These are phyloP conservation scores for Vigna hirtella DNA, from an alignment of 306 rosid species.

Conservation along the genomic window DNA sequence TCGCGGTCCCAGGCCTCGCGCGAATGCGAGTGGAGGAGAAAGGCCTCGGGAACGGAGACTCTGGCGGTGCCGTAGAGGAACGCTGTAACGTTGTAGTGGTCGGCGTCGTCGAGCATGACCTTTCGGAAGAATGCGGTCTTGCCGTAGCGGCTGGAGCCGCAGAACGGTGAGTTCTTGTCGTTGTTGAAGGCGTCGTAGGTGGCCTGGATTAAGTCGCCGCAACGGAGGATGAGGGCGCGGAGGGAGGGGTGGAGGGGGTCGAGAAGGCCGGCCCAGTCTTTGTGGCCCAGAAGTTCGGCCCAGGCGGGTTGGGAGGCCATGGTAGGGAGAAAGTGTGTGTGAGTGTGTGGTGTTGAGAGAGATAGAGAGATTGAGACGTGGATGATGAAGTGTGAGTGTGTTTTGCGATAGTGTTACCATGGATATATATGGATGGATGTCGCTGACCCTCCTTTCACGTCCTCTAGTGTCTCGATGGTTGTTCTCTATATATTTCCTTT, in stretches of 20 bases:
- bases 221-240: conserved; percentile 64
- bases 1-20: conserved; percentile 78
- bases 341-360: neutral
- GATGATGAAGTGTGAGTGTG: too few relatives aligned
- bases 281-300: conserved; percentile 58
- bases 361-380: neutral
- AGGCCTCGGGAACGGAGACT: conserved; percentile 60
- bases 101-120: conserved; percentile 54
- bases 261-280: conserved; percentile 61
- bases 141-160: conserved; percentile 73
- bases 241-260: conserved; percentile 64
- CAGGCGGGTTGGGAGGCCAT: conserved; percentile 46
- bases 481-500: too few relatives aligned
- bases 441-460: too few relatives aligned
- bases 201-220: conserved; percentile 74
- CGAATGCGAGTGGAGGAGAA: conserved; percentile 61
- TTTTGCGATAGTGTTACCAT: too few relatives aligned
- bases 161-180: conserved; percentile 65
- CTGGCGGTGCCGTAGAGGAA: conserved; percentile 78
- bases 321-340: neutral
- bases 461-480: too few relatives aligned
- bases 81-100: conserved; percentile 49
- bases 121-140: conserved; percentile 64
- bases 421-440: too few relatives aligned
- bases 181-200: conserved; percentile 82